Evolutionary conservation across 2,329 filamentous ascomycete genomes (phyloP).

Genomic region (Colletotrichum caudatum): DNA sequence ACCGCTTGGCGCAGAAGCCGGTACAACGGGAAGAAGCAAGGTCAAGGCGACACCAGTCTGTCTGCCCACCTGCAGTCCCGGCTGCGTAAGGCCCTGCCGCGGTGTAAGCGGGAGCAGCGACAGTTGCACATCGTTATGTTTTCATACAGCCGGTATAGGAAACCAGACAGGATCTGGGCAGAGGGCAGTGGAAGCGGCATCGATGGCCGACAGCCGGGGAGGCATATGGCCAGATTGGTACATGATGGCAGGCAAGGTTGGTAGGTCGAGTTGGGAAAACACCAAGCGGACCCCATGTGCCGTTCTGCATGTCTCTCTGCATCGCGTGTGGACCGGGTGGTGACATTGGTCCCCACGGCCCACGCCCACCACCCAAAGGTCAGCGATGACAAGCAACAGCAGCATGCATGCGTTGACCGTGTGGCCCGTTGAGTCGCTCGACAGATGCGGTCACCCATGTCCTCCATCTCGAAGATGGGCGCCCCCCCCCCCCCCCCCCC

Average conservation of each 20-base stretch:
- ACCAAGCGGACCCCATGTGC: constrained; percentile 14
- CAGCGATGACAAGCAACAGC: constrained; percentile 39
- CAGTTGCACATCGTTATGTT: constrained; percentile 6
- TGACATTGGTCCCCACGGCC: constrained; percentile 28
- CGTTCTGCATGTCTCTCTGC: constrained; percentile 40
- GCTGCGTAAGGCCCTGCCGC: constrained; percentile 18
- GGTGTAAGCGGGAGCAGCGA: constrained; percentile 15
- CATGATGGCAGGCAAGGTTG: constrained; percentile 26
- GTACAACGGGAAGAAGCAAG: constrained; percentile 25
- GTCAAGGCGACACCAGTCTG: constrained; percentile 5
- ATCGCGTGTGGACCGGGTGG: constrained; percentile 43
- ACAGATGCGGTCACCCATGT: constrained; percentile 46
- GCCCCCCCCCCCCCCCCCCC: constrained; percentile 9
- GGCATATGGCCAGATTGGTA: constrained; percentile 19
- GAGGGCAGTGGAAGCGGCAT: constrained; percentile 24
- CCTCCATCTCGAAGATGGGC: constrained; percentile 42
- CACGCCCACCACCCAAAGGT: constrained; percentile 25
- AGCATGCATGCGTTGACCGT: constrained; percentile 47
- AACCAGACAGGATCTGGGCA: constrained; percentile 27
- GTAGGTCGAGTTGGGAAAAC: constrained; percentile 36
- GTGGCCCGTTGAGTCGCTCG: constrained; percentile 51
- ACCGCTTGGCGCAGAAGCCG: constrained; percentile 23
- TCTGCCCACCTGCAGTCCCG: constrained; percentile 25
- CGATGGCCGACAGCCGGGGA: constrained; percentile 35
- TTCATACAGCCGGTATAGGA: constrained; percentile 16